phyloP scores from a whole-genome alignment of 805 yeast genomes.

The Starmera quercuum region DNA sequence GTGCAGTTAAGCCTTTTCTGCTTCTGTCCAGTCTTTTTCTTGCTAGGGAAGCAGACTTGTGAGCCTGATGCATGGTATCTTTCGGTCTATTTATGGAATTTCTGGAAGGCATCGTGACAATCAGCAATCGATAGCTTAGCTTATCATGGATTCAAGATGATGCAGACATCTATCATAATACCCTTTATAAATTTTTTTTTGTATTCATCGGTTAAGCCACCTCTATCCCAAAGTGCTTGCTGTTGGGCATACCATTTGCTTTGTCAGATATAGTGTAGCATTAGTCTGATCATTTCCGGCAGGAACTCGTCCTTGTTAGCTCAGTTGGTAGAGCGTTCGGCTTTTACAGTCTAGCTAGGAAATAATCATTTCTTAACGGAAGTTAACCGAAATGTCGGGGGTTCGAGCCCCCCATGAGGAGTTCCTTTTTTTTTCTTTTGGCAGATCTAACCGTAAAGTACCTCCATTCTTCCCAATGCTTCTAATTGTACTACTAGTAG shows the following conservation, averaged over 20 bases:
- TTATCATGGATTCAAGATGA: too few relatives aligned
- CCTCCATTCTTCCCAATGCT: too few relatives aligned
- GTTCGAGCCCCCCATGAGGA: conserved; percentile 10
- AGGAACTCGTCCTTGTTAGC: conserved; percentile 12
- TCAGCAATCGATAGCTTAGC: not conserved
- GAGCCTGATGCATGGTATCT: conserved; percentile 41
- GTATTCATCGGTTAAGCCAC: too few relatives aligned
- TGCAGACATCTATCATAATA: too few relatives aligned
- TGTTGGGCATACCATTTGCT: too few relatives aligned
- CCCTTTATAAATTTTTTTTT: too few relatives aligned
- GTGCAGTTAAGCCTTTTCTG: conserved; percentile 29
- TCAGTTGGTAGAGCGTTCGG: conserved; percentile 11
- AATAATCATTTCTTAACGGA: conserved; percentile 5
- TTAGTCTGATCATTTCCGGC: too few relatives aligned
- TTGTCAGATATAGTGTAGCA: too few relatives aligned
- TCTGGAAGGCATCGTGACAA: conserved; percentile 60
- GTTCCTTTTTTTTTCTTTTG: conserved; percentile 3
- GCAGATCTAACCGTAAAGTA: too few relatives aligned
- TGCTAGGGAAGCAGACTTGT: conserved; percentile 42
- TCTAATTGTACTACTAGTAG: too few relatives aligned
- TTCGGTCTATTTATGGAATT: conserved; percentile 80
- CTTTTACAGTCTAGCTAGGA: conserved; percentile 6
- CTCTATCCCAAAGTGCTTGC: too few relatives aligned
- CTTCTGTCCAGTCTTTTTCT: conserved; percentile 50
- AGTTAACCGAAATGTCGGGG: conserved; percentile 9